These are phyloP conservation scores for Neurospora africana DNA, from an alignment of 495 filamentous ascomycete genomes.

Conservation along the genomic window DNA sequence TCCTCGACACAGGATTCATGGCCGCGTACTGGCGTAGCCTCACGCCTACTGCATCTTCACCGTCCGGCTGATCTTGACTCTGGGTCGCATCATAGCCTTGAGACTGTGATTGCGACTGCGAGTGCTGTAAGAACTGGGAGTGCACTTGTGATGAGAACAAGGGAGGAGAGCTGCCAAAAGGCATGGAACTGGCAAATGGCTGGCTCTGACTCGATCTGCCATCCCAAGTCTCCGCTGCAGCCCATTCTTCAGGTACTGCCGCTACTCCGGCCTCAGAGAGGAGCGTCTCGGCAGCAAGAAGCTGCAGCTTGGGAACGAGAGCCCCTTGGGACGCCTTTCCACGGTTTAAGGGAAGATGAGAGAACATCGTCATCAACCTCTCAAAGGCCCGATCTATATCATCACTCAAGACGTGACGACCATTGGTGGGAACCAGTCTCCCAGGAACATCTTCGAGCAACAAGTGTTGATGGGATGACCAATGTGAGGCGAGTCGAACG, in stretches of 20 bases:
- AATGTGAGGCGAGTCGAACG: constrained; percentile 9
- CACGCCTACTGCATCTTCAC: constrained; percentile 7
- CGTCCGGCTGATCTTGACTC: not conserved
- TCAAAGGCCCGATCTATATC: not conserved
- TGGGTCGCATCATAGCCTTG: not conserved
- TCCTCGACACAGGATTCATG: constrained; percentile 3
- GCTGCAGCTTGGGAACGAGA: not conserved
- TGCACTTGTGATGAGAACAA: constrained; percentile 3
- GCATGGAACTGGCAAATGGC: constrained; percentile 2
- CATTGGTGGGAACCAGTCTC: not conserved
- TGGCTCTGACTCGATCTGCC: not conserved
- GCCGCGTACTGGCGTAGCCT: constrained; percentile 16
- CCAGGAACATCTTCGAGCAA: constrained; percentile 1
- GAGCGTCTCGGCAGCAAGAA: constrained; percentile 15
- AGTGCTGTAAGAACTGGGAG: not conserved
- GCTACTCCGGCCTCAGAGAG: constrained; percentile 16
- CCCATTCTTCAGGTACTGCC: not conserved
- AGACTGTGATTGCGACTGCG: not conserved
- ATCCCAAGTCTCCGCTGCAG: not conserved
- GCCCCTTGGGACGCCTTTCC: not conserved
- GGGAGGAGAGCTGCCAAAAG: constrained; percentile 13
- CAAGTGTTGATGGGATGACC: constrained; percentile 8
- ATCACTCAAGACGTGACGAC: not conserved
- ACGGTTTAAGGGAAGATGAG: not conserved
- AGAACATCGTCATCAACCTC: not conserved